These are phyloP conservation scores for Monilinia laxa DNA, from an alignment of 2,329 filamentous ascomycete genomes.

Conservation along the genomic window DNA sequence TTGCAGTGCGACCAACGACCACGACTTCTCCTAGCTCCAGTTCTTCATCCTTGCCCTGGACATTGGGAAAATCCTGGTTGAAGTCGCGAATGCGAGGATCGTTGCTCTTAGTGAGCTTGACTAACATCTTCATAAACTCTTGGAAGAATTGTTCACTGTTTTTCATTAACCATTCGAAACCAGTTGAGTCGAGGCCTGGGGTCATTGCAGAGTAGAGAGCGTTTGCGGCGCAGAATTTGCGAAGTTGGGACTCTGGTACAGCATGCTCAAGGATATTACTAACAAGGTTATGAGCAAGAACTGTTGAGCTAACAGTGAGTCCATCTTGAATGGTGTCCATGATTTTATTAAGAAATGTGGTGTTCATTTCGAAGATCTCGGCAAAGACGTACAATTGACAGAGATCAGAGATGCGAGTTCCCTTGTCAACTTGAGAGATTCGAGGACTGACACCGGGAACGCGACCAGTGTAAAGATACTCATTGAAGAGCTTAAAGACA, in stretches of 20 bases:
- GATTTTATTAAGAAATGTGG: slow-evolving; percentile 27
- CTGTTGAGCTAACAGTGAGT: slow-evolving; percentile 24
- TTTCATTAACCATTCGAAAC: slow-evolving; percentile 9
- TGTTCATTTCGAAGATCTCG: slow-evolving; percentile 24
- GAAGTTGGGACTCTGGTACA: slow-evolving; percentile 21
- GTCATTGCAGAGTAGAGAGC: slow-evolving; percentile 23
- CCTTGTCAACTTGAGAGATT: slow-evolving; percentile 8
- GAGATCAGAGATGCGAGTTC: slow-evolving; percentile 23
- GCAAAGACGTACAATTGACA: slow-evolving; percentile 31
- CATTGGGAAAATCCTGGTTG: background rate
- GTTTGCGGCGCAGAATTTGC: slow-evolving; percentile 28
- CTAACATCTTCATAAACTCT: slow-evolving; percentile 29
- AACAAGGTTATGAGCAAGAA: slow-evolving; percentile 26
- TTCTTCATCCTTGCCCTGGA: background rate
- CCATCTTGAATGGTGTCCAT: slow-evolving; percentile 36
- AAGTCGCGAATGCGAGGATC: slow-evolving; percentile 34
- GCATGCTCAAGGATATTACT: slow-evolving; percentile 28
- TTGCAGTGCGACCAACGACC: background rate
- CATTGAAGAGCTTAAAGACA: slow-evolving; percentile 30
- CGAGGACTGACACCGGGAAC: slow-evolving; percentile 23
- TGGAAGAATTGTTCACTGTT: slow-evolving; percentile 22
- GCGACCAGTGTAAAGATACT: slow-evolving; percentile 28
- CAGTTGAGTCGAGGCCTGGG: background rate
- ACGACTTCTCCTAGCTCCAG: background rate
- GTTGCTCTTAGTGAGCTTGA: slow-evolving; percentile 3